Evolutionary conservation across 2,329 filamentous ascomycete species (phyloP).

Genomic region (Aspergillus sp.): DNA sequence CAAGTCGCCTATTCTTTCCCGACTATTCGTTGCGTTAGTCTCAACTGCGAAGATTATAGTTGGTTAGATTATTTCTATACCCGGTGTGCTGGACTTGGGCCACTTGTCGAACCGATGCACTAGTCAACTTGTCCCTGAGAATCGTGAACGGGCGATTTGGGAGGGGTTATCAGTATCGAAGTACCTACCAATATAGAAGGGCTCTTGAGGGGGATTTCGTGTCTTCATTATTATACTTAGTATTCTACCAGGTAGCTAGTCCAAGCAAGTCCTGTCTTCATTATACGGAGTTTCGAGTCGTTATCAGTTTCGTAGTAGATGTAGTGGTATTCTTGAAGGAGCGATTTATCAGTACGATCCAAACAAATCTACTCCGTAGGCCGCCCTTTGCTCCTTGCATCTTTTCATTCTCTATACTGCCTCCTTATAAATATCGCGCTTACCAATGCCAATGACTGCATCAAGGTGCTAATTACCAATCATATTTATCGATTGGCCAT

Average conservation of each 20-base stretch:
- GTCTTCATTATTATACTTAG: slow-evolving; percentile 7
- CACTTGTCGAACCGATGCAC: slow-evolving; percentile 30
- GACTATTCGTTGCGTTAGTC: slow-evolving; percentile 20
- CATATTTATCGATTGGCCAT: too few species aligned
- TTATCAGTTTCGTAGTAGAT: background rate
- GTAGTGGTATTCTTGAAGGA: background rate
- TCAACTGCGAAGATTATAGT: slow-evolving; percentile 20
- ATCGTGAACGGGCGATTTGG: slow-evolving; percentile 22
- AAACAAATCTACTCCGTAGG: too few species aligned
- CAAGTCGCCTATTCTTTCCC: slow-evolving; percentile 27
- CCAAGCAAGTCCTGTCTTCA: slow-evolving; percentile 3
- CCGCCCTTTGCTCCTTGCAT: background rate
- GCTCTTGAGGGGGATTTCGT: slow-evolving; percentile 10
- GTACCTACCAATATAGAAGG: slow-evolving; percentile 10
- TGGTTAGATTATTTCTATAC: slow-evolving; percentile 25
- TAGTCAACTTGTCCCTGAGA: slow-evolving; percentile 22
- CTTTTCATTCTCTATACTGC: background rate
- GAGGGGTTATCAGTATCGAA: slow-evolving; percentile 15
- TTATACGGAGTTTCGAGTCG: background rate
- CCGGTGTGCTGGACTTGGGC: slow-evolving; percentile 33
- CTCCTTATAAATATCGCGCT: background rate
- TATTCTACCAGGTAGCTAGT: slow-evolving; percentile 5
- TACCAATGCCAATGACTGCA: too few species aligned
- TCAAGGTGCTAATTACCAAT: too few species aligned
- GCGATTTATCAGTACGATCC: background rate